Conservation (phyloP, 2,329 filamentous ascomycete species). For the Trichoderma atrobrunneum region DNA sequence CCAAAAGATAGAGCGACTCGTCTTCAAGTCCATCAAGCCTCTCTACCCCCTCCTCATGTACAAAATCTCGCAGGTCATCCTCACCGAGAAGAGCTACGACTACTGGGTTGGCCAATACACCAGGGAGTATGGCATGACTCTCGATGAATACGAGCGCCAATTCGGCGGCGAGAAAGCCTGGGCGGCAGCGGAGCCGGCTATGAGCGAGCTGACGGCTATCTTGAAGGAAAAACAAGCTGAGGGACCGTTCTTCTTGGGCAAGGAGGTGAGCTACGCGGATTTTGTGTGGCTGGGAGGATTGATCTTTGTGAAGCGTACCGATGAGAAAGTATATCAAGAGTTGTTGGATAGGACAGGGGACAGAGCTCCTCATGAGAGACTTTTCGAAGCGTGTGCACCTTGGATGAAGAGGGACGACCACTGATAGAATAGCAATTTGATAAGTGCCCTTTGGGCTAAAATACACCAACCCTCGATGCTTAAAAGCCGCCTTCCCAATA, state of each 20-base stretch:
- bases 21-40: conserved; percentile 32
- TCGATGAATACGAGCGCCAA: conserved; percentile 48
- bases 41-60: conserved; percentile 46
- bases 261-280: conserved; percentile 54
- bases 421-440: conserved; percentile 21
- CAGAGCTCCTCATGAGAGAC: conserved; percentile 35
- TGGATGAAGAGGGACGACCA: conserved; percentile 42
- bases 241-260: conserved; percentile 61
- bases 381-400: conserved; percentile 40
- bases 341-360: conserved; percentile 40
- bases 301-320: conserved; percentile 39
- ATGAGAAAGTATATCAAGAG: conserved; percentile 34
- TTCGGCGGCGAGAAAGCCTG: conserved; percentile 51
- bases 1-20: conserved; percentile 41
- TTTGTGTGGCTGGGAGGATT: conserved; percentile 54
- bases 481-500: background rate
- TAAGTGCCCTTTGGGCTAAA: background rate
- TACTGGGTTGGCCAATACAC: conserved; percentile 58
- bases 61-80: conserved; percentile 47
- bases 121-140: conserved; percentile 47
- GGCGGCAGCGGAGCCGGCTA: conserved; percentile 38
- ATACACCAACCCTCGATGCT: background rate
- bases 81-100: conserved; percentile 48
- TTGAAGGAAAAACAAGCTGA: conserved; percentile 50
- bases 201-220: conserved; percentile 41